These are phyloP conservation scores for Fusarium sp. DNA, from an alignment of 2,329 filamentous ascomycete genomes.

Conservation along the genomic window DNA sequence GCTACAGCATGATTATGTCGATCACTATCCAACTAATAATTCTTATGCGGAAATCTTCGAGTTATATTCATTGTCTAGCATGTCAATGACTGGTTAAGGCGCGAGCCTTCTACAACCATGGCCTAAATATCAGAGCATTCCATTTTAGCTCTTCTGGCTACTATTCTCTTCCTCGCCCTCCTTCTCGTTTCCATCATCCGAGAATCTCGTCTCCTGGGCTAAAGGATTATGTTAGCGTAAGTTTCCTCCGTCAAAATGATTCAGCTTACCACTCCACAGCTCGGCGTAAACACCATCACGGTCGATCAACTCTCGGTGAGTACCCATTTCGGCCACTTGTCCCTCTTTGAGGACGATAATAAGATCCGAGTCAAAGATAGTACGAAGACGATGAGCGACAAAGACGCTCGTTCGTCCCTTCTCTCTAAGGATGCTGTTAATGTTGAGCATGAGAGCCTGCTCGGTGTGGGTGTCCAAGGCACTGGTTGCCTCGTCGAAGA, in stretches of 20 bases:
- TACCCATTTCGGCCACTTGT: slow-evolving; percentile 88
- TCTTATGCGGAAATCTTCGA: slow-evolving; percentile 7
- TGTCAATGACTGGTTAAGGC: slow-evolving; percentile 6
- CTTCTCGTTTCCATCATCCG: slow-evolving; percentile 61
- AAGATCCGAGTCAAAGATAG: slow-evolving; percentile 92
- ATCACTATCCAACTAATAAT: background rate
- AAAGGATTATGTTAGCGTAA: slow-evolving; percentile 22
- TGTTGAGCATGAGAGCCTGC: slow-evolving; percentile 89
- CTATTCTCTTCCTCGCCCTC: slow-evolving; percentile 49
- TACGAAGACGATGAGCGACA: slow-evolving; percentile 91
- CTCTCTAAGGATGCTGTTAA: slow-evolving; percentile 91
- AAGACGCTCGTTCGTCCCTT: slow-evolving; percentile 94
- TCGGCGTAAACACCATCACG: slow-evolving; percentile 86
- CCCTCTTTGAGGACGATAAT: slow-evolving; percentile 93
- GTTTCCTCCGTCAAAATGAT: background rate
- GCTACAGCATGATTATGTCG: no score
- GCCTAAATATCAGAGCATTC: background rate
- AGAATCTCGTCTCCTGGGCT: slow-evolving; percentile 76
- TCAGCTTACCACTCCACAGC: slow-evolving; percentile 85
- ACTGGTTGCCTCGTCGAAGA: slow-evolving; percentile 96
- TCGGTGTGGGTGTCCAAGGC: slow-evolving; percentile 95
- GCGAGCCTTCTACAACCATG: slow-evolving; percentile 13
- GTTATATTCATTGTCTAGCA: slow-evolving; percentile 31
- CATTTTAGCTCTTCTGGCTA: slow-evolving; percentile 20
- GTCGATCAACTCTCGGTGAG: slow-evolving; percentile 87